A percentile compares a stretch with the other conserved stretches of the same genome.
These are phyloP conservation scores for Rhizopogon vinicolor DNA, from an alignment of 768 basidiomycete genomes.

Conservation along the genomic window DNA sequence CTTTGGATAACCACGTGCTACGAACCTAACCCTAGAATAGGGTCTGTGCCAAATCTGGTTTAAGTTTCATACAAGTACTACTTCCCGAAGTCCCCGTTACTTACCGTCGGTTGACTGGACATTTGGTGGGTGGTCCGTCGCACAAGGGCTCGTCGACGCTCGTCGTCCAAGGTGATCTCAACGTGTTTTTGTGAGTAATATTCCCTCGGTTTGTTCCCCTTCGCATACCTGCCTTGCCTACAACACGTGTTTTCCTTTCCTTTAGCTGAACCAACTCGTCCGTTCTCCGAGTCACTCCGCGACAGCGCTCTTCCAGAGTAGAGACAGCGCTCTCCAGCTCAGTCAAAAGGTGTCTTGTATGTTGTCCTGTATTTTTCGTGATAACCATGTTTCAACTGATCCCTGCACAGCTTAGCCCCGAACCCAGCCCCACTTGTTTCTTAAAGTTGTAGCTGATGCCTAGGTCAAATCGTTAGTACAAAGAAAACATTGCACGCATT, in stretches of 20 bases:
- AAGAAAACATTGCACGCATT: slow-evolving; percentile 1
- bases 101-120: too few species aligned
- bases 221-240: slow-evolving; percentile 23
- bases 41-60: too few species aligned
- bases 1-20: too few species aligned
- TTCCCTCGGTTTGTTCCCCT: slow-evolving; percentile 14
- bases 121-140: too few species aligned
- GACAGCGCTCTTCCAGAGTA: slow-evolving; percentile 15
- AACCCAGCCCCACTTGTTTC: slow-evolving; percentile 3
- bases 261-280: slow-evolving; percentile 31
- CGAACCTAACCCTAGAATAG: too few species aligned
- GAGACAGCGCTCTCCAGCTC: slow-evolving; percentile 1
- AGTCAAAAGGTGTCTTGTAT: not conserved
- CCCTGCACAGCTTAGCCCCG: not conserved
- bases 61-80: too few species aligned
- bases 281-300: slow-evolving; percentile 29
- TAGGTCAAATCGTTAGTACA: slow-evolving; percentile 1
- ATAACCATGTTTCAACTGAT: slow-evolving; percentile 1
- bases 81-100: too few species aligned
- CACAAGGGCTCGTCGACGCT: slow-evolving; percentile 13
- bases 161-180: slow-evolving; percentile 5
- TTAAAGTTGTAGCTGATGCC: slow-evolving; percentile 1
- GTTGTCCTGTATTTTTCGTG: not conserved
- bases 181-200: slow-evolving; percentile 4
- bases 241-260: slow-evolving; percentile 42